These are phyloP conservation scores for Ceratocystis destructans DNA, from an alignment of 2,329 filamentous ascomycete species.

Conservation along the genomic window DNA sequence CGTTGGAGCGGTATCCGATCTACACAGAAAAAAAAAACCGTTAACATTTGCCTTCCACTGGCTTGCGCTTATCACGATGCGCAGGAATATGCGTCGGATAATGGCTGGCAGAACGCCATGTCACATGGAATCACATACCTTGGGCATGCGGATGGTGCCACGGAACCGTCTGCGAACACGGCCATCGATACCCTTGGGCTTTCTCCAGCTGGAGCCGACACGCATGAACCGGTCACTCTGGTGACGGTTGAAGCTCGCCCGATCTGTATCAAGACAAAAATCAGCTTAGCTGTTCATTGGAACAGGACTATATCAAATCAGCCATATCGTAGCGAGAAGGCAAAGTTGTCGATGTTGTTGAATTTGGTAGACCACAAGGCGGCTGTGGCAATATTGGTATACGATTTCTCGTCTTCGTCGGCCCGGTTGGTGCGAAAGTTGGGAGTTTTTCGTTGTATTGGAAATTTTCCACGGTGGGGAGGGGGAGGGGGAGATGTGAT, in stretches of 20 bases:
- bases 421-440: not conserved
- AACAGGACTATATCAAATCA: not conserved
- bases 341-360: not conserved
- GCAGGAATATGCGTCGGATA: not conserved
- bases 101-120: not conserved
- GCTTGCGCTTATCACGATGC: not conserved
- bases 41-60: conserved; percentile 2
- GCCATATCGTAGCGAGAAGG: not conserved
- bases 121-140: conserved; percentile 50
- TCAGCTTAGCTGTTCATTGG: conserved; percentile 18
- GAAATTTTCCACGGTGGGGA: conserved; percentile 15
- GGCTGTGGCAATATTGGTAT: not conserved
- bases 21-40: conserved; percentile 28
- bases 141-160: conserved; percentile 92
- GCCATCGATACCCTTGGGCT: conserved; percentile 99
- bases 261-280: conserved; percentile 45
- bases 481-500: not conserved
- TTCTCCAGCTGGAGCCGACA: conserved; percentile 84
- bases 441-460: not conserved
- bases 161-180: conserved; percentile 94
- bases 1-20: conserved; percentile 99
- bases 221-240: conserved; percentile 96
- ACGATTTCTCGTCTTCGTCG: not conserved
- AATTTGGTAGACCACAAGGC: not conserved
- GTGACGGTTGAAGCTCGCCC: conserved; percentile 90